Percentiles rank a stretch among this genome's conserved stretches.
Evolutionary conservation across 1,284 basidiomycete species (phyloP).

Genomic region (Melampsora larici-populina): DNA sequence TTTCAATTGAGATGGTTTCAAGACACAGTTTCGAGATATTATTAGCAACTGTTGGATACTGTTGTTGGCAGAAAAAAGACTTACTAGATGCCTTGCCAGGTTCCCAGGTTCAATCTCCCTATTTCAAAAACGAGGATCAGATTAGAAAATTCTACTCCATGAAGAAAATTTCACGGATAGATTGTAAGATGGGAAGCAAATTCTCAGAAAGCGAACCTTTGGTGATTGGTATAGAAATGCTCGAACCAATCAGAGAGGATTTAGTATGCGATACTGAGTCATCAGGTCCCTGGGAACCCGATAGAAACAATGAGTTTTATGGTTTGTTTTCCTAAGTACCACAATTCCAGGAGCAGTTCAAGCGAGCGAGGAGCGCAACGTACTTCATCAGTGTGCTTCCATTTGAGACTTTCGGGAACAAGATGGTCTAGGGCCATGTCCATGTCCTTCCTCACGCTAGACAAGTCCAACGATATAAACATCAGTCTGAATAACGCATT

Average conservation of each 20-base stretch:
- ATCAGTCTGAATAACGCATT: not conserved
- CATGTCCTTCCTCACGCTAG: conserved; percentile 52
- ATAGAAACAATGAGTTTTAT: not conserved
- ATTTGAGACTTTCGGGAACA: conserved; percentile 52
- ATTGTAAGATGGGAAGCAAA: not conserved
- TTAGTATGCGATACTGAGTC: conserved; percentile 52
- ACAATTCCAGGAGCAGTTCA: not conserved
- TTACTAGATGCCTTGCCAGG: conserved; percentile 44
- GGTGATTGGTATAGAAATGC: conserved; percentile 43
- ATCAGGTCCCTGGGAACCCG: conserved; percentile 25
- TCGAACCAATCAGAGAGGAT: conserved; percentile 50
- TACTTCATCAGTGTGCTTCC: conserved; percentile 51
- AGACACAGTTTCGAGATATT: not conserved
- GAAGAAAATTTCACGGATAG: not conserved
- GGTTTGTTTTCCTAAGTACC: not conserved
- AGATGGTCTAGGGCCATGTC: conserved; percentile 53
- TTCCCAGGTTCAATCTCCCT: conserved; percentile 42
- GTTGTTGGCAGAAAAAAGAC: not conserved
- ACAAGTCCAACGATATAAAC: not conserved
- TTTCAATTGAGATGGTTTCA: not conserved
- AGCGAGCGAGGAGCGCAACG: not conserved
- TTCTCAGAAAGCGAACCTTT: conserved; percentile 14
- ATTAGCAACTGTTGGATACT: not conserved
- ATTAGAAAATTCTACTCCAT: not conserved
- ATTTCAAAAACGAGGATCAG: not conserved